Evolutionary conservation across 2,329 filamentous ascomycete species (phyloP).

Genomic region (Xylaria sp.): DNA sequence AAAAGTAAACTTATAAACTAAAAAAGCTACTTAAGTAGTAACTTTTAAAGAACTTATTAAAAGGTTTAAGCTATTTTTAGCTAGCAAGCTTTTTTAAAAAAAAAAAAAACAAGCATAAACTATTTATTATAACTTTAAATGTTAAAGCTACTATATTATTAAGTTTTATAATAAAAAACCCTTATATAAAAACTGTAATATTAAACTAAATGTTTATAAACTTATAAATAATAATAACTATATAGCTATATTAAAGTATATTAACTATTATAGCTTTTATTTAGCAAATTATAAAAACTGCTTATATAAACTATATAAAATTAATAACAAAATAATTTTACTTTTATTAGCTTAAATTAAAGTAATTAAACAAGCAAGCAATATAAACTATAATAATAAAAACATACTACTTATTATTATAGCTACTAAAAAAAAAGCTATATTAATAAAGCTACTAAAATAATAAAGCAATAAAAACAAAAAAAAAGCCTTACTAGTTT

Average conservation of each 20-base stretch:
- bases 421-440: not conserved
- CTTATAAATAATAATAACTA: constrained; percentile 16
- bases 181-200: constrained; percentile 16
- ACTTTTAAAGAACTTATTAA: not conserved
- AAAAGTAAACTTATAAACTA: not conserved
- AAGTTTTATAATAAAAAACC: constrained; percentile 9
- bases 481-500: not conserved
- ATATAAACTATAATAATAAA: constrained; percentile 7
- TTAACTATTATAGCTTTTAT: constrained; percentile 8
- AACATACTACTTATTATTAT: too few species aligned
- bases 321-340: constrained; percentile 15
- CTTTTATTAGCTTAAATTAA: constrained; percentile 16
- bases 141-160: constrained; percentile 7
- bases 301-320: constrained; percentile 2
- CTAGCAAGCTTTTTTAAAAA: constrained; percentile 8
- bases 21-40: not conserved
- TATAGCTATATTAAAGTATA: not conserved
- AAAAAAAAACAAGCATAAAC: not conserved
- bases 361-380: not conserved
- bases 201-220: constrained; percentile 11
- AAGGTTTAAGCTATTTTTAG: not conserved
- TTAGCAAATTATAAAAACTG: constrained; percentile 13
- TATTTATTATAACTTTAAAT: not conserved
- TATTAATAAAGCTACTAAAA: not conserved
- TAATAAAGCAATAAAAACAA: too few species aligned